A percentile compares a stretch with the other conserved stretches of the same genome.
These are phyloP conservation scores for Penicillium brasilianum DNA, from an alignment of 2,329 filamentous ascomycete genomes.

Conservation along the genomic window DNA sequence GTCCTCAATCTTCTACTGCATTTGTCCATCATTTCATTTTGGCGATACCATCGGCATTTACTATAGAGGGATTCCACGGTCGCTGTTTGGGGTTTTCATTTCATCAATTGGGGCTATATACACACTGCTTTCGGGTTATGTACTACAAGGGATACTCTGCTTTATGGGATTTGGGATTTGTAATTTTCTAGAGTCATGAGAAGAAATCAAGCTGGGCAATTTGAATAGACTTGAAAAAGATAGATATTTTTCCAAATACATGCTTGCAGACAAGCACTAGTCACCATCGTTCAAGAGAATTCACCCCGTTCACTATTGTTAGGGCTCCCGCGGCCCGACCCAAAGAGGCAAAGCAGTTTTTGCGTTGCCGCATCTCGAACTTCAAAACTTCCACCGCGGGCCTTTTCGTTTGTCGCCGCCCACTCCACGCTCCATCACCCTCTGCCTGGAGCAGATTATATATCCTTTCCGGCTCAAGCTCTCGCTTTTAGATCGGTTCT, in stretches of 20 bases:
- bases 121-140: slow-evolving; percentile 1
- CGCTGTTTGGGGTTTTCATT: slow-evolving; percentile 6
- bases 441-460: slow-evolving; percentile 47
- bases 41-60: slow-evolving; percentile 18
- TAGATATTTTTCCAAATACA: too few species aligned
- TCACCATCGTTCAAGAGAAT: neutral
- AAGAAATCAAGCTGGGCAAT: neutral
- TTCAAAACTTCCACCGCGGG: slow-evolving; percentile 39
- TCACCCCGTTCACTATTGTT: slow-evolving; percentile 5
- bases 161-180: neutral
- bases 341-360: slow-evolving; percentile 34
- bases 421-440: slow-evolving; percentile 27
- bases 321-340: slow-evolving; percentile 29
- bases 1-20: slow-evolving; percentile 25
- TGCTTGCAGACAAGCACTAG: neutral
- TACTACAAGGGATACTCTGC: slow-evolving; percentile 1
- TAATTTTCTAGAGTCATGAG: slow-evolving; percentile 1
- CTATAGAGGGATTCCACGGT: slow-evolving; percentile 12
- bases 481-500: slow-evolving; percentile 13
- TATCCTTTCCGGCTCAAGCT: slow-evolving; percentile 9
- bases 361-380: slow-evolving; percentile 28
- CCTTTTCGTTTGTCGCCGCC: slow-evolving; percentile 25
- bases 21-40: slow-evolving; percentile 9
- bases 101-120: slow-evolving; percentile 2
- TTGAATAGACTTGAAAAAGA: neutral